Base-by-base conservation (phyloP, 306 rosid species). In the Geum urbanum region DNA sequence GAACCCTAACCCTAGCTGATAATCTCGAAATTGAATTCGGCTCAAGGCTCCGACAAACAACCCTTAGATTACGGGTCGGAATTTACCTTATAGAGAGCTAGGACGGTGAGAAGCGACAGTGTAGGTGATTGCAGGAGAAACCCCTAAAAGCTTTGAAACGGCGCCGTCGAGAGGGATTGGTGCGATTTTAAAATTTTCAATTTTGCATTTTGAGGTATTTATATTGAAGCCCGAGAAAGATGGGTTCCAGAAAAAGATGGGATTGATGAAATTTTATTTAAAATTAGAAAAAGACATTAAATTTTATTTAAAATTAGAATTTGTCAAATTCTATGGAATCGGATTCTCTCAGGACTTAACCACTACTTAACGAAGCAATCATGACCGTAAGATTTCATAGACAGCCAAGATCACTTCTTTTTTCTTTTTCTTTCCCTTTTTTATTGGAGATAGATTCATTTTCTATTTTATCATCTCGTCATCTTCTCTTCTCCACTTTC, bases 81-180 rank as follows among this genome's bases (percentile, higher is more conserved):
- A 12, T 13, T 59, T 71, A 71, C 68, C 68, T 54, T 40, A 18
- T 16, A 4, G 39, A 54, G 73, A 54, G 73, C 40, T 53, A 22
- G 19, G 63, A 57, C 63, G 63, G 43, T 11, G 63, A 55, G 61
- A 27, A 43, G 14, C 52, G 73, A 41, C 9, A 59, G 18, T 32
- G 59, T 19, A 10, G 58, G 37, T 32, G 37, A 32, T 35, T 56
- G 67, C 59, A 74, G 78, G 56, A 72, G 78, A 55, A 72, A 66
- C 78, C 72, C 72, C 72, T 56, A 56, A 47, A 2, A 32, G 37
- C 37, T 44, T 13, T 40, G 43, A 69, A 69, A 69, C 64, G 73
- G 27, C 44, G 54, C 64, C 73, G 73, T 69, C 6, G 53, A 9
- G 14, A 41, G 39, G 47, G 58, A 18, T 11, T 51, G 48, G 19